Evolutionary conservation across 2,329 filamentous ascomycete genomes (phyloP).

Genomic region (Elsinoe ampelina): DNA sequence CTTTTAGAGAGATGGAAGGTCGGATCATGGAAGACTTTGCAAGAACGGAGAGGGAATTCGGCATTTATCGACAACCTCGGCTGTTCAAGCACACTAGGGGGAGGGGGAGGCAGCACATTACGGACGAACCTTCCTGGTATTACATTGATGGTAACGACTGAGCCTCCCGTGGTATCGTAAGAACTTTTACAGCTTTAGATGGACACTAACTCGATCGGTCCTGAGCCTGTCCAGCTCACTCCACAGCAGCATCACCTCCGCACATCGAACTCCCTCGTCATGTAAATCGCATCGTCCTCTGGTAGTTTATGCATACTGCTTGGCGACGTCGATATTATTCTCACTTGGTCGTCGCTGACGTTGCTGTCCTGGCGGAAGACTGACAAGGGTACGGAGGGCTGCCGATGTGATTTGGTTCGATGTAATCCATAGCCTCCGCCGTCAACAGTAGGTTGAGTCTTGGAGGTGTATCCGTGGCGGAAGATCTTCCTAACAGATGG

Average conservation of each 20-base stretch:
- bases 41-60: background rate
- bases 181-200: background rate
- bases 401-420: background rate
- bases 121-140: background rate
- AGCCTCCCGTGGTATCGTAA: background rate
- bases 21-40: background rate
- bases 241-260: background rate
- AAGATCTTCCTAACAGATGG: slow-evolving; percentile 2
- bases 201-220: background rate
- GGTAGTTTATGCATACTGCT: background rate
- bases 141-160: background rate
- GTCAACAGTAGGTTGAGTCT: background rate
- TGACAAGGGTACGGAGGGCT: background rate
- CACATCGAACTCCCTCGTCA: slow-evolving; percentile 1
- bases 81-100: background rate
- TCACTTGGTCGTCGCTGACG: background rate
- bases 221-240: background rate
- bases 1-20: background rate
- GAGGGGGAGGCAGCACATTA: background rate
- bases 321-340: background rate
- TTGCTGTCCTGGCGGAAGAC: slow-evolving; percentile 3
- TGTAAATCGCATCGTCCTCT: background rate
- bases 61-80: background rate
- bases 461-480: slow-evolving; percentile 3
- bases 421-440: background rate